Evolutionary conservation across 805 yeast genomes (phyloP).

Genomic region (Wickerhamomyces bovis): DNA sequence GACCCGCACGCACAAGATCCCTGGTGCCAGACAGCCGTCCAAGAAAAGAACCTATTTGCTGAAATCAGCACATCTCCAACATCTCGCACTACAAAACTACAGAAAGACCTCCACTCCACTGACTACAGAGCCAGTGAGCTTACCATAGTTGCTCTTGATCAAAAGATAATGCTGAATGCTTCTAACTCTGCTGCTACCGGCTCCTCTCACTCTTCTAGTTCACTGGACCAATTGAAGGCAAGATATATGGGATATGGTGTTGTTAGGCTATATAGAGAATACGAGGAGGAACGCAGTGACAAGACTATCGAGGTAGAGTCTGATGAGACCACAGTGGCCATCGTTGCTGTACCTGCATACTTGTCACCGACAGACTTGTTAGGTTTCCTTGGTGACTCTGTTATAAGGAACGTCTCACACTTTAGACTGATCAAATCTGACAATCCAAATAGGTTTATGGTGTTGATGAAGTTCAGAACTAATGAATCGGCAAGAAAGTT

Average conservation of each 20-base stretch:
- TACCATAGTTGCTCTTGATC: background rate
- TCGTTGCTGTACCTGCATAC: constrained; percentile 82
- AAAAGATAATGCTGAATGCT: background rate
- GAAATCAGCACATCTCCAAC: background rate
- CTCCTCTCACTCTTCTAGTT: background rate
- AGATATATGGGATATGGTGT: constrained; percentile 68
- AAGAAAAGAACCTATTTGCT: background rate
- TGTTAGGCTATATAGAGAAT: constrained; percentile 58
- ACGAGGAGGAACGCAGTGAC: constrained; percentile 24
- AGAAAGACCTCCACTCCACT: background rate
- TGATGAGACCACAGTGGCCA: constrained; percentile 66
- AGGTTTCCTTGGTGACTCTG: constrained; percentile 69
- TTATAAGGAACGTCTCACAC: constrained; percentile 54
- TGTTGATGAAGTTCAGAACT: constrained; percentile 65
- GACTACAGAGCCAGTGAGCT: background rate
- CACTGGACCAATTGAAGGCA: constrained; percentile 32
- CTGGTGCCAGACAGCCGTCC: background rate
- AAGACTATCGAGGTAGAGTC: constrained; percentile 30
- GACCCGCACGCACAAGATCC: background rate
- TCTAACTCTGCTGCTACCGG: background rate
- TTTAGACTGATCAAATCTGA: constrained; percentile 65
- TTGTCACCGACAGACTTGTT: constrained; percentile 79
- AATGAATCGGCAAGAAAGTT: constrained; percentile 54
- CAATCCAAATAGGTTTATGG: constrained; percentile 65
- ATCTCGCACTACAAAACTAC: background rate